Percentiles rank a stretch among this genome's conserved stretches.
phyloP scores from a whole-genome alignment of 192 early-diverging fungal species.

The Umbelopsis vinacea region DNA sequence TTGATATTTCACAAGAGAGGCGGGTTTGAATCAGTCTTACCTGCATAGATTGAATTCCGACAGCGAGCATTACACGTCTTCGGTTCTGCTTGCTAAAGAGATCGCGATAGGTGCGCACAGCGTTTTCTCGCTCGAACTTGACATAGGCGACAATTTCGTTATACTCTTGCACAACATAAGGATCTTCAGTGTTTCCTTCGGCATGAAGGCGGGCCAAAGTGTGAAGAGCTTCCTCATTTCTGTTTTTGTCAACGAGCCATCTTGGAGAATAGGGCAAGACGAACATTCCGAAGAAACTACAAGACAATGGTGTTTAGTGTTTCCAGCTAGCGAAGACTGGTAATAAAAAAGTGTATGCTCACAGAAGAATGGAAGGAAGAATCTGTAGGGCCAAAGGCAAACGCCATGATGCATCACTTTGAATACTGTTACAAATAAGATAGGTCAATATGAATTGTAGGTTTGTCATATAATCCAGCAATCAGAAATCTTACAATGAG shows the following conservation, averaged over 20 bases:
- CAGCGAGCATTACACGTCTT: slow-evolving; percentile 62
- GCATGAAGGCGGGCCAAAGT: slow-evolving; percentile 74
- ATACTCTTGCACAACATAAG: slow-evolving; percentile 63
- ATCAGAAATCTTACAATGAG: slow-evolving; percentile 24
- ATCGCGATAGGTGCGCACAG: slow-evolving; percentile 63
- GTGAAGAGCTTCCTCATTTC: slow-evolving; percentile 68
- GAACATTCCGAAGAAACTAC: slow-evolving; percentile 55
- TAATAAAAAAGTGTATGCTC: slow-evolving; percentile 34
- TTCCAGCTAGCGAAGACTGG: slow-evolving; percentile 1
- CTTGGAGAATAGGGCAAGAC: slow-evolving; percentile 87
- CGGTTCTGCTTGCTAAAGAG: slow-evolving; percentile 43
- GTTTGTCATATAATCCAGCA: too few species aligned
- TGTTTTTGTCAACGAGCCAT: slow-evolving; percentile 75
- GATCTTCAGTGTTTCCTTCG: slow-evolving; percentile 50
- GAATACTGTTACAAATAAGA: background rate
- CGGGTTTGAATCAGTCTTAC: background rate
- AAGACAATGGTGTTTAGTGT: slow-evolving; percentile 28
- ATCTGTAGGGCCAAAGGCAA: slow-evolving; percentile 70
- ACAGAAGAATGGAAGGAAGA: slow-evolving; percentile 64
- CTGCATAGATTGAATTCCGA: slow-evolving; percentile 65
- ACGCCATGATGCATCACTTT: slow-evolving; percentile 53
- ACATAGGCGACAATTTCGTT: slow-evolving; percentile 72
- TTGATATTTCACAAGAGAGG: background rate
- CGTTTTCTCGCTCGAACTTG: slow-evolving; percentile 63
- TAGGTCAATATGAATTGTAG: background rate